These are phyloP conservation scores for Exophiala bonariae DNA, from an alignment of 2,329 filamentous ascomycete species.

Conservation along the genomic window DNA sequence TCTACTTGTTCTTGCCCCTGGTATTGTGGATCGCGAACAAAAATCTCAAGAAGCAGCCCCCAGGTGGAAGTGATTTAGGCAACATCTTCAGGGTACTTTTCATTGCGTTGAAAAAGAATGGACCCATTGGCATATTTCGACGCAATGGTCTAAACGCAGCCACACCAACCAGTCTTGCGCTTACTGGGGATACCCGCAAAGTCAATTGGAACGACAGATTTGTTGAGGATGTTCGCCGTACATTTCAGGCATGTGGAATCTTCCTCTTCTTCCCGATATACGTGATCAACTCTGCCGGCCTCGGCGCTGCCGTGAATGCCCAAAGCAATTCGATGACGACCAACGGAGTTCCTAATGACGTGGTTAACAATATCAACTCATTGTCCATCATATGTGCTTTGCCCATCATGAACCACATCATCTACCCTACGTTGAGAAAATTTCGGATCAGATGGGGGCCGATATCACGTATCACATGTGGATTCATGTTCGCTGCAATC, in stretches of 20 bases:
- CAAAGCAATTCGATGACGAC: constrained; percentile 58
- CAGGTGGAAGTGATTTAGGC: constrained; percentile 34
- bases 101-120: constrained; percentile 34
- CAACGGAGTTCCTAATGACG: constrained; percentile 57
- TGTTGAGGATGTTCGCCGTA: constrained; percentile 38
- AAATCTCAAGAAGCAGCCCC: constrained; percentile 32
- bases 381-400: constrained; percentile 57
- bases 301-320: constrained; percentile 36
- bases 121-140: constrained; percentile 9
- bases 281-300: constrained; percentile 56
- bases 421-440: constrained; percentile 59
- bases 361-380: constrained; percentile 60
- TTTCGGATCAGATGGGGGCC: constrained; percentile 56
- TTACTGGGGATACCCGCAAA: constrained; percentile 18
- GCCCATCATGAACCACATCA: constrained; percentile 32
- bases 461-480: constrained; percentile 54
- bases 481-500: constrained; percentile 56
- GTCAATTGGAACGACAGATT: constrained; percentile 36
- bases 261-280: constrained; percentile 57
- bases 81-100: constrained; percentile 35
- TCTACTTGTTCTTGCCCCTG: too few relatives aligned
- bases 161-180: constrained; percentile 34
- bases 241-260: constrained; percentile 61
- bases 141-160: constrained; percentile 28
- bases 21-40: constrained; percentile 32